These are phyloP conservation scores for Sarocladium strictum DNA, from an alignment of 2,329 filamentous ascomycete species.

Conservation along the genomic window DNA sequence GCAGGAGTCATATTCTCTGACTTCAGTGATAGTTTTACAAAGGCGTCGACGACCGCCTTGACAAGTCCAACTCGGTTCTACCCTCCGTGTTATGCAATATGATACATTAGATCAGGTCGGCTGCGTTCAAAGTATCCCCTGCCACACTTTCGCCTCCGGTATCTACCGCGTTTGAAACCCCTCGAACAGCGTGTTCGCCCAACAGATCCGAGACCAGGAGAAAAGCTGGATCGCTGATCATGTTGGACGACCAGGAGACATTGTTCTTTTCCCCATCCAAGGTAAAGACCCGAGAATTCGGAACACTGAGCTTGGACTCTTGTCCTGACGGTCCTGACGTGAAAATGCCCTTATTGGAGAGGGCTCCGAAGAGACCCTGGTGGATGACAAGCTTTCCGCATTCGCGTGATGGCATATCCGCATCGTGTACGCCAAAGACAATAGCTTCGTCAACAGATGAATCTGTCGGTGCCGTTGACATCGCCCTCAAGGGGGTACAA, in stretches of 20 bases:
- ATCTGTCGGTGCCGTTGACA: neutral
- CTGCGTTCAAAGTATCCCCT: neutral
- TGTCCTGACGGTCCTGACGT: slow-evolving; percentile 25
- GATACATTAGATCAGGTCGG: neutral
- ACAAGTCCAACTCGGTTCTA: no score
- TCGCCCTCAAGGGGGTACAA: slow-evolving; percentile 33
- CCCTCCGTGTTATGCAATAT: neutral
- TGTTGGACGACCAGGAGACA: neutral
- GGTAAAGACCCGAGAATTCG: slow-evolving; percentile 25
- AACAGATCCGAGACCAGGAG: neutral
- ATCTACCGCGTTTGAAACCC: neutral
- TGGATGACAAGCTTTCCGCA: slow-evolving; percentile 17
- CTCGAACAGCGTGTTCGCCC: neutral
- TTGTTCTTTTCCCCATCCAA: neutral
- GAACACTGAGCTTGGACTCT: slow-evolving; percentile 28
- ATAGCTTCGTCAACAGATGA: slow-evolving; percentile 15
- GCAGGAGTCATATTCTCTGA: neutral
- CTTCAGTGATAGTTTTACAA: no score
- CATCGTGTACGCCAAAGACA: slow-evolving; percentile 27
- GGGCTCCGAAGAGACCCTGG: slow-evolving; percentile 52
- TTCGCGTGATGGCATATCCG: neutral
- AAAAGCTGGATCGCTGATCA: neutral
- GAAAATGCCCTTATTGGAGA: slow-evolving; percentile 56
- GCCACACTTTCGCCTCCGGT: neutral
- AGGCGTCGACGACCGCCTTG: no score